These are phyloP conservation scores for Cercospora beticola DNA, from an alignment of 2,329 filamentous ascomycete genomes.

Conservation along the genomic window DNA sequence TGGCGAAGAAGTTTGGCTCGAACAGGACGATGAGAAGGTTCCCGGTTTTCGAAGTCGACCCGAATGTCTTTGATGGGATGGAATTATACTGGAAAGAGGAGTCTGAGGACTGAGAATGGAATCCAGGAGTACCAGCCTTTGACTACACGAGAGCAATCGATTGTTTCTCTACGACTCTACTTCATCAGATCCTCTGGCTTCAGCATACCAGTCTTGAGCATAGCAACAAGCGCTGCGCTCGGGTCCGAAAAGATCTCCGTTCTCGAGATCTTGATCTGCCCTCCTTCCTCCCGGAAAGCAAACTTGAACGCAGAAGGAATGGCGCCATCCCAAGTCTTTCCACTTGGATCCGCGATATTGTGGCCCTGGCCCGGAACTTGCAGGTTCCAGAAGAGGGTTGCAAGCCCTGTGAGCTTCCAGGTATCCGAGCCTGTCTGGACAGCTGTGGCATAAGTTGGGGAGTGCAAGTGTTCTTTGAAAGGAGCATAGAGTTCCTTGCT, in stretches of 20 bases:
- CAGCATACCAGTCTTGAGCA: slow-evolving; percentile 29
- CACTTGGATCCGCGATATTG: slow-evolving; percentile 22
- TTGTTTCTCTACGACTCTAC: not conserved
- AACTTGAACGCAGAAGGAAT: slow-evolving; percentile 30
- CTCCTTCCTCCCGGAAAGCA: slow-evolving; percentile 27
- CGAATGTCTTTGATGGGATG: slow-evolving; percentile 34
- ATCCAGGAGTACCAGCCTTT: too few relatives aligned
- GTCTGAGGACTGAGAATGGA: slow-evolving; percentile 19
- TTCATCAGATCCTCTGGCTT: slow-evolving; percentile 26
- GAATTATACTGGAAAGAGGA: slow-evolving; percentile 30
- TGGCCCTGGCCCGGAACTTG: slow-evolving; percentile 22
- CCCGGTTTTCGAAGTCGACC: slow-evolving; percentile 33
- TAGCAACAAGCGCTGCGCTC: slow-evolving; percentile 23
- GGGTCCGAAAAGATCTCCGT: slow-evolving; percentile 27
- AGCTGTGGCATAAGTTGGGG: slow-evolving; percentile 21
- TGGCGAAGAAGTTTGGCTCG: slow-evolving; percentile 21
- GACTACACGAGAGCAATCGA: too few relatives aligned
- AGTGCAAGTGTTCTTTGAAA: slow-evolving; percentile 29
- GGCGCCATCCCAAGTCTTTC: slow-evolving; percentile 33
- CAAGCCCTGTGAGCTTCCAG: slow-evolving; percentile 32
- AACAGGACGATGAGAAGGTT: slow-evolving; percentile 23
- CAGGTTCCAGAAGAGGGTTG: slow-evolving; percentile 27
- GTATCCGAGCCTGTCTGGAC: slow-evolving; percentile 28
- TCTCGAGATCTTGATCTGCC: slow-evolving; percentile 14
- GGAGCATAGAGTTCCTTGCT: slow-evolving; percentile 28